Conservation (phyloP, 2,329 filamentous ascomycete genomes). For the Nigrospora sphaerica region DNA sequence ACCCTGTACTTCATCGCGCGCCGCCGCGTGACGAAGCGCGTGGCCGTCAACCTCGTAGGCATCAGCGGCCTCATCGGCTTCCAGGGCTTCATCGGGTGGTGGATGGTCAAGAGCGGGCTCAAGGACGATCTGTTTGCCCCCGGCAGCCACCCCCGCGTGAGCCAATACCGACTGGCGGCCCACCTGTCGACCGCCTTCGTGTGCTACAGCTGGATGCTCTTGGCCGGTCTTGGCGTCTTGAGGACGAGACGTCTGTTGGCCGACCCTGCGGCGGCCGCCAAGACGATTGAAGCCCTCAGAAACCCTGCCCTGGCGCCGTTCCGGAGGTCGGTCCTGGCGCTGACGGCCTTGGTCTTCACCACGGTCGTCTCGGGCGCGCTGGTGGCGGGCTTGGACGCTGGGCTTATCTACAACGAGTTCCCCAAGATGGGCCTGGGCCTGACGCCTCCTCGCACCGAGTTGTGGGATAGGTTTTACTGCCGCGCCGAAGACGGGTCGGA, state of each 20-base stretch:
- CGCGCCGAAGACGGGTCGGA: conserved; percentile 72
- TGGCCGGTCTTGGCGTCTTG: conserved; percentile 78
- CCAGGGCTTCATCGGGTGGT: conserved; percentile 95
- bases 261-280: conserved; percentile 55
- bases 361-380: conserved; percentile 92
- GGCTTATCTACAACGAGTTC: conserved; percentile 98
- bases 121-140: conserved; percentile 93
- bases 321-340: conserved; percentile 62
- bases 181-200: conserved; percentile 87
- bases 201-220: conserved; percentile 91
- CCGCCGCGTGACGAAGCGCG: conserved; percentile 67
- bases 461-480: conserved; percentile 81
- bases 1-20: conserved; percentile 82
- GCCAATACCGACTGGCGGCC: conserved; percentile 85
- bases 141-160: conserved; percentile 84
- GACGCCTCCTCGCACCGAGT: conserved; percentile 72
- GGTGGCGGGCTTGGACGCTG: conserved; percentile 91
- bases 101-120: conserved; percentile 97
- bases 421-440: conserved; percentile 87
- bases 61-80: conserved; percentile 89
- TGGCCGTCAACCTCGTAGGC: conserved; percentile 70
- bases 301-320: conserved; percentile 65
- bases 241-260: conserved; percentile 67
- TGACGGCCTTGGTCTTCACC: conserved; percentile 72
- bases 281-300: conserved; percentile 54